Base-by-base conservation (phyloP, 139 green algal species). In the Chlamydomonas schloesseri region DNA sequence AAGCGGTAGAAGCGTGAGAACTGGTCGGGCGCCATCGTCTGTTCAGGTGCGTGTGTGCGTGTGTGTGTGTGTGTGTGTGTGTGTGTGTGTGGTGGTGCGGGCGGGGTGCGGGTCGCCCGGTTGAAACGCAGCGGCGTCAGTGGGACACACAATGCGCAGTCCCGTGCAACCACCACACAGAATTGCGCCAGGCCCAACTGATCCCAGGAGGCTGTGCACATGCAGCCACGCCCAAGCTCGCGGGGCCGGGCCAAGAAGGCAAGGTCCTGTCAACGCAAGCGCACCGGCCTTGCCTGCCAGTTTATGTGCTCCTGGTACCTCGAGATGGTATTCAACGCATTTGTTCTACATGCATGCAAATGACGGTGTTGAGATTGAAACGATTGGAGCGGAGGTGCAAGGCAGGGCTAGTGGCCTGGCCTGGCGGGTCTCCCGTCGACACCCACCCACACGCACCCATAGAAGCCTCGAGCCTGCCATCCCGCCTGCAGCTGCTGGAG, bases 1-100 rank as follows among this genome's bases (percentile, higher is more conserved):
- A 94, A 94, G 17, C 90, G 89, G 75, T 95, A 95, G 62, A 94
- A 94, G 23, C 42, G 71, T 37, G 26, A 68, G 84, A 95, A 95
- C 5, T 86, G 69, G 33, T 91, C 89, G 15, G 89, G 83, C 9
- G 72, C 68, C 90, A 95, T 92, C 21, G 53, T 69, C 91, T 94
- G 88, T 10, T 20, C 8, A 21, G 5, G 62, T 26, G 26, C 15
- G 17, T 8, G 20, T 15, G 17, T 65, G 14, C 17, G 20, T 29
- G 14, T 28, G 4, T 20, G 24, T 20, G 57, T 65, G 28, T 29
- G 20, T 20, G 28, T 8, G 17, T 58, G 13, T 15, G 53, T 58
- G 13, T 58, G 53, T 58, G 53, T 23, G 53, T 13, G 58, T 13
- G 23, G 58, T 8, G 20, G 58, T 14, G 58, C 20, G 58, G 11